Conservation (phyloP, 2,329 filamentous ascomycete species). For the Dothideomycetes sp. region DNA sequence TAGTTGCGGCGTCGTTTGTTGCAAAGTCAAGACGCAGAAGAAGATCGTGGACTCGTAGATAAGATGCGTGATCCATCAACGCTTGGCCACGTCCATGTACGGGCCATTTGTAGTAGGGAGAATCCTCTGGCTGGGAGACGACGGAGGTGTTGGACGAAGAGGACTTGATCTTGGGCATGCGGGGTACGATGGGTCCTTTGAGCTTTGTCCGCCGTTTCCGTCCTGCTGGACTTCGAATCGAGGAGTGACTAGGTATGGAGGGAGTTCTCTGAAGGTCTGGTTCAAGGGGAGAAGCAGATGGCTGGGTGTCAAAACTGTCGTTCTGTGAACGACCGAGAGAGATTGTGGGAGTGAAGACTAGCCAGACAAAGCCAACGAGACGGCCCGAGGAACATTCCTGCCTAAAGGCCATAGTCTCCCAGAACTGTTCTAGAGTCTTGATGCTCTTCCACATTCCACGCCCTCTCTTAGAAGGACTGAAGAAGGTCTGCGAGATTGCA, state of each 20-base stretch:
- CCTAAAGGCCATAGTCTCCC: constrained; percentile 95
- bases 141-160: constrained; percentile 24
- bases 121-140: constrained; percentile 41
- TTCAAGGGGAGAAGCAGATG: constrained; percentile 1
- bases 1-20: constrained; percentile 48
- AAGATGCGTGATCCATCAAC: constrained; percentile 52
- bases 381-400: constrained; percentile 92
- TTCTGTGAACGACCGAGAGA: constrained; percentile 1
- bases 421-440: constrained; percentile 78
- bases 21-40: constrained; percentile 66
- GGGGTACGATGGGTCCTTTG: constrained; percentile 50
- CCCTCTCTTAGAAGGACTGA: constrained; percentile 30
- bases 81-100: constrained; percentile 49
- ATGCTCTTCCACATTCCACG: constrained; percentile 74
- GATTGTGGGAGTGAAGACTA: constrained; percentile 57
- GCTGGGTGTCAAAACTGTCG: not conserved
- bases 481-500: constrained; percentile 20
- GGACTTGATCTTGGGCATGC: constrained; percentile 52
- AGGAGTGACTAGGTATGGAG: not conserved
- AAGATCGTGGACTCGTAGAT: constrained; percentile 57
- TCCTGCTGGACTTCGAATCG: constrained; percentile 14
- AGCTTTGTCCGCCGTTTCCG: constrained; percentile 31
- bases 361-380: constrained; percentile 89
- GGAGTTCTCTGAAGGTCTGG: not conserved
- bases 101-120: constrained; percentile 57